A percentile compares a stretch with the other conserved stretches of the same genome.
These are phyloP conservation scores for Penicillium mononematosum DNA, from an alignment of 495 filamentous ascomycete genomes.

Conservation along the genomic window DNA sequence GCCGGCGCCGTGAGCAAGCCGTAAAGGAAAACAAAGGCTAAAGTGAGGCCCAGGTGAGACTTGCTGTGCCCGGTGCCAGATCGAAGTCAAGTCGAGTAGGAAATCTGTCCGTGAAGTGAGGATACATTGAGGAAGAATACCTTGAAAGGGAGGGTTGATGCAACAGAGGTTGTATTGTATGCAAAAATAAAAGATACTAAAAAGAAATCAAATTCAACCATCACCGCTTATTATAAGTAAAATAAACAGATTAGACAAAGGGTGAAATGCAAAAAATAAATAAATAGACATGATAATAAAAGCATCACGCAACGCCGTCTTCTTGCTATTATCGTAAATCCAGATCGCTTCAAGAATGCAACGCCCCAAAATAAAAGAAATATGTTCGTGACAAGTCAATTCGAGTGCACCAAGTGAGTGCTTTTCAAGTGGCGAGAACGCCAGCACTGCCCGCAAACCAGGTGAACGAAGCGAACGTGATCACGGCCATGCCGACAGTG, in stretches of 20 bases:
- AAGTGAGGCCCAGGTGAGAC: neutral
- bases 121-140: neutral
- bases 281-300: constrained; percentile 11
- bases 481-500: constrained; percentile 66
- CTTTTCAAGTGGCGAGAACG: constrained; percentile 44
- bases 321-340: constrained; percentile 33
- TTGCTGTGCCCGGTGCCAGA: neutral
- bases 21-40: neutral
- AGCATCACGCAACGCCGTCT: constrained; percentile 27
- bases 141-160: neutral
- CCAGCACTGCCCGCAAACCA: constrained; percentile 80
- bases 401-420: neutral
- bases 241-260: constrained; percentile 7
- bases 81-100: neutral
- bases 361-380: constrained; percentile 18
- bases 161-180: constrained; percentile 4
- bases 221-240: neutral
- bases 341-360: constrained; percentile 25
- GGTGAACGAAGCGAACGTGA: constrained; percentile 80
- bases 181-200: constrained; percentile 14
- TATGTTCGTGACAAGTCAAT: constrained; percentile 27
- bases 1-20: neutral
- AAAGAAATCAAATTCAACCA: neutral
- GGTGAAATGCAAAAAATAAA: neutral
- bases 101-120: neutral